phyloP scores from a whole-genome alignment of 371 early-diverging fungal genomes.

The Mucor piriformis region DNA sequence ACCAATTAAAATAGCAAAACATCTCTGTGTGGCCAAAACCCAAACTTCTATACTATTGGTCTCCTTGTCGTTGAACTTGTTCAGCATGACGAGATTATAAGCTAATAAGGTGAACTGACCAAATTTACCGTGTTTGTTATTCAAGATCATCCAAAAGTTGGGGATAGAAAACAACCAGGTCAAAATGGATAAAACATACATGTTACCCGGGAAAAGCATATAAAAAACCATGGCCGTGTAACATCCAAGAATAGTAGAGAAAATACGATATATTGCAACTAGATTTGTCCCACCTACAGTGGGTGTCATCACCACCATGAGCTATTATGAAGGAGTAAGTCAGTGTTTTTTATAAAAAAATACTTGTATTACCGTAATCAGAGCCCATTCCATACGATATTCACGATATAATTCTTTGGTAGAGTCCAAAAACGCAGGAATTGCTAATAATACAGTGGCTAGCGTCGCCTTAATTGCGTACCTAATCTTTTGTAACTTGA shows the following conservation, averaged over 20 bases:
- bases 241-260: conserved; percentile 77
- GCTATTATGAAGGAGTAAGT: conserved; percentile 17
- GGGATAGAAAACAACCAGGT: conserved; percentile 75
- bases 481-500: conserved; percentile 65
- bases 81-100: conserved; percentile 77
- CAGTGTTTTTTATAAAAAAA: neutral
- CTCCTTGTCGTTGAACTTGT: conserved; percentile 72
- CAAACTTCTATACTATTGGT: conserved; percentile 62
- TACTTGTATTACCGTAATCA: conserved; percentile 66
- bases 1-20: conserved; percentile 72
- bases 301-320: conserved; percentile 85
- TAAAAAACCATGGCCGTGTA: conserved; percentile 62
- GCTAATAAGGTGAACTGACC: conserved; percentile 79
- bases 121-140: conserved; percentile 75
- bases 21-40: conserved; percentile 65
- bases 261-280: conserved; percentile 72
- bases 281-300: conserved; percentile 85
- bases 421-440: conserved; percentile 70
- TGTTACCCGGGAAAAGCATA: conserved; percentile 57
- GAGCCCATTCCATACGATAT: conserved; percentile 82
- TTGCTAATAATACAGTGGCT: conserved; percentile 58
- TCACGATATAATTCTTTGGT: conserved; percentile 60
- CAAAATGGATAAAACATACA: conserved; percentile 53
- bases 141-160: conserved; percentile 69
- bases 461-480: conserved; percentile 77